Evolutionary conservation across 345 rosid genomes (phyloP), one percentile per base, ranked within the genome.

Genomic region (Raphanus sativus): DNA sequence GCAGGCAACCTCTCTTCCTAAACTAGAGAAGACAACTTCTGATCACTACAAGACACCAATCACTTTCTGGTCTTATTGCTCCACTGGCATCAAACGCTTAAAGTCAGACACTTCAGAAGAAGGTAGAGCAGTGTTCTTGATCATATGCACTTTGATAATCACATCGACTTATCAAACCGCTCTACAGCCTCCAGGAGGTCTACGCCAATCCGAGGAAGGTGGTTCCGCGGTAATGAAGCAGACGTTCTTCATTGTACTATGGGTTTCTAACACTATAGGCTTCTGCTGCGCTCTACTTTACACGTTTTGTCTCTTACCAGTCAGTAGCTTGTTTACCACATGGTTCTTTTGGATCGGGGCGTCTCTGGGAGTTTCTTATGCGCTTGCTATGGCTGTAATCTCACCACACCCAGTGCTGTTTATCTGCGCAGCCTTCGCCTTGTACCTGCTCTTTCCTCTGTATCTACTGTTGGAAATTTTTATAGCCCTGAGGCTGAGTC

Each of bases 241-340:
- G 13, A 1, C 21, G 9, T 70, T 70, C 38, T 77, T 54, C 66
- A 77, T 70, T 32, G 9, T 55, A 6, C 71, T 77, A 1, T 70
- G 75, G 80, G 1, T 70, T 64, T 70, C 25, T 13, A 77, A 77
- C 76, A 77, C 80, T 0, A 0, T 2, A 4, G 75, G 80, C 0
- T 70, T 77, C 65, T 70, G 70, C 50, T 70, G 75, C 4, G 71
- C 71, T 77, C 0, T 77, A 5, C 25, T 71, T 45, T 65, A 65
- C 72, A 77, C 76, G n/a, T 71, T 70, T 64, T 77, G 76, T 70
- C 81, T 77, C 67, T 2, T 77, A 56, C 81, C 72, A 56, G 62
- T 58, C 4, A 58, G 62, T 58, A 24, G 11, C 67, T 0, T 55
- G 48, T 77, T 77, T 26, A 1, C 45, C 0, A 1, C 1, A 28